Evolutionary conservation across 805 yeast genomes (phyloP).

Genomic region (Helenozyma baotianmanensis): DNA sequence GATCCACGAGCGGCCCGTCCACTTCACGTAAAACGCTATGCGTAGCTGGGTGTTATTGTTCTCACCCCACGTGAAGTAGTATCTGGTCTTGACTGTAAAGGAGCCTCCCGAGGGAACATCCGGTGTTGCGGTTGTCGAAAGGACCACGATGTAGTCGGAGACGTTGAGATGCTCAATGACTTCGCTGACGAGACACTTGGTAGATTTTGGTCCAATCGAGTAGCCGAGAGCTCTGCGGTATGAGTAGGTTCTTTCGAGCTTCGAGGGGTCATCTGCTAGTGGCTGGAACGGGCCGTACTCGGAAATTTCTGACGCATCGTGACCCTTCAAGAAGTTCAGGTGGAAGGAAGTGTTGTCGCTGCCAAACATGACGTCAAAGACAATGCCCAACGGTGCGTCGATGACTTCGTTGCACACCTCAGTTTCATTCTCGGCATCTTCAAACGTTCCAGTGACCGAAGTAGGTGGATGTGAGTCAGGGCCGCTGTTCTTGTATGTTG

Average conservation of each 20-base stretch:
- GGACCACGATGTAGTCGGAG: slow-evolving; percentile 42
- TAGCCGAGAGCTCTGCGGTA: slow-evolving; percentile 63
- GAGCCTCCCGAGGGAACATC: slow-evolving; percentile 85
- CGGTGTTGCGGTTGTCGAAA: slow-evolving; percentile 63
- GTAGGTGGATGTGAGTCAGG: slow-evolving; percentile 51
- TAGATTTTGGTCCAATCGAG: slow-evolving; percentile 74
- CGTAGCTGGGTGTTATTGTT: slow-evolving; percentile 55
- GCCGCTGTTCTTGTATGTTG: slow-evolving; percentile 32
- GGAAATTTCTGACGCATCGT: slow-evolving; percentile 59
- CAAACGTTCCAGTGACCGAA: slow-evolving; percentile 1
- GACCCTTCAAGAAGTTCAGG: slow-evolving; percentile 46
- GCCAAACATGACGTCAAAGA: slow-evolving; percentile 60
- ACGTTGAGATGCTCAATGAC: slow-evolving; percentile 50
- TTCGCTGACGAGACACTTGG: slow-evolving; percentile 62
- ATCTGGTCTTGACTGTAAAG: slow-evolving; percentile 71
- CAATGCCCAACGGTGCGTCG: slow-evolving; percentile 62
- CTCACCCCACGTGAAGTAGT: slow-evolving; percentile 69
- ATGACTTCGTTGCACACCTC: slow-evolving; percentile 51
- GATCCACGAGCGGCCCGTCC: slow-evolving; percentile 87
- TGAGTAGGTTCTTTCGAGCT: slow-evolving; percentile 44
- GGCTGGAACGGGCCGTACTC: slow-evolving; percentile 19
- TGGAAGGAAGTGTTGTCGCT: slow-evolving; percentile 42
- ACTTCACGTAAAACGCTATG: slow-evolving; percentile 72
- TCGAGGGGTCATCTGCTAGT: slow-evolving; percentile 27
- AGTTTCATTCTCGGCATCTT: slow-evolving; percentile 40